Percentiles rank a stretch among this genome's conserved stretches.
Conservation (phyloP, 164 flowering plant species). For the Hamamelis virginiana region DNA sequence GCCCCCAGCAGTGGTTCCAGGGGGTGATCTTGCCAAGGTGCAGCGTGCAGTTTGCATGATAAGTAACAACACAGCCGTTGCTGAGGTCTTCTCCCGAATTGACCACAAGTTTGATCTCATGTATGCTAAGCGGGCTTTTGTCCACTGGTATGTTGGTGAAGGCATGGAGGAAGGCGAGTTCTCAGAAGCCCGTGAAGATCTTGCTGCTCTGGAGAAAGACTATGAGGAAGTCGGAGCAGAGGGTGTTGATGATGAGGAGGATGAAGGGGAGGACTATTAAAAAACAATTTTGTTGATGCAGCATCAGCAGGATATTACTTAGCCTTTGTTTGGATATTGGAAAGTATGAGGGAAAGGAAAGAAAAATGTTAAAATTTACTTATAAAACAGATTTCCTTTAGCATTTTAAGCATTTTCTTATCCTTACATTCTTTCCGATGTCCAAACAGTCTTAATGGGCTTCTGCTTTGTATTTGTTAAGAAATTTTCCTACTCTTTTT, state of each 20-base stretch:
- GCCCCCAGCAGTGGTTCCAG: conserved; percentile 78
- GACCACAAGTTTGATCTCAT: conserved; percentile 80
- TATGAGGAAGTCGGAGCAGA: conserved; percentile 82
- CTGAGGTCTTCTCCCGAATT: conserved; percentile 70
- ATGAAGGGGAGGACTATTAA: conserved; percentile 56
- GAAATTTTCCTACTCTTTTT: no score
- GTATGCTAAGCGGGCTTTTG: conserved; percentile 77
- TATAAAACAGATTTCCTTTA: no score
- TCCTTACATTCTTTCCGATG: no score
- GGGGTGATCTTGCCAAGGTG: conserved; percentile 80
- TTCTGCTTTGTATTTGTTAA: no score
- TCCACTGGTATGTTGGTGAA: conserved; percentile 88
- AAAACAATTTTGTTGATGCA: neutral
- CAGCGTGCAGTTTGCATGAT: conserved; percentile 92
- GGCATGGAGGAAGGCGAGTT: conserved; percentile 94
- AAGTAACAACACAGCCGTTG: conserved; percentile 86
- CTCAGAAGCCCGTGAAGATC: conserved; percentile 82
- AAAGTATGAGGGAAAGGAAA: no score
- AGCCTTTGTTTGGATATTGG: no score
- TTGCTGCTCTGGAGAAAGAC: conserved; percentile 83
- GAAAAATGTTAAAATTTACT: no score
- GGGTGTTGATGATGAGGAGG: conserved; percentile 63
- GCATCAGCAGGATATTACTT: neutral
- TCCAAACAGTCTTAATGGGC: no score
- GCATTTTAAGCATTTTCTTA: no score